Conservation (phyloP, 805 yeast genomes). For the Wickerhamiella galacta region DNA sequence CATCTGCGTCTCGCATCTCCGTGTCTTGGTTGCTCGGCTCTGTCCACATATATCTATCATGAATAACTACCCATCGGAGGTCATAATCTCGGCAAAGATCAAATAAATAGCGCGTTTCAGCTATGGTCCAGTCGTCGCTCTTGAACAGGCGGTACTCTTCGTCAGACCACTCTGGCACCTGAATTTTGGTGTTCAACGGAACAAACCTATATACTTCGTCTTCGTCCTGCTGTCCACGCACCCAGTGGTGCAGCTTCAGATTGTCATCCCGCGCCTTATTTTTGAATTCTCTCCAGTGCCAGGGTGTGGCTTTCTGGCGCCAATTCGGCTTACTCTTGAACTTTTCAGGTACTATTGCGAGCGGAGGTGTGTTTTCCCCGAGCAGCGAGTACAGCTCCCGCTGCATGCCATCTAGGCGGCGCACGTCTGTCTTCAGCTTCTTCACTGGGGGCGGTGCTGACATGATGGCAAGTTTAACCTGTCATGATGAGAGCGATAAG, state of each 20-base stretch:
- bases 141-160: slow-evolving; percentile 43
- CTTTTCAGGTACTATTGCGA: slow-evolving; percentile 33
- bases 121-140: slow-evolving; percentile 47
- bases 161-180: slow-evolving; percentile 49
- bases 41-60: slow-evolving; percentile 37
- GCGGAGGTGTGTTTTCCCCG: slow-evolving; percentile 87
- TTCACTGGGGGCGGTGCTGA: slow-evolving; percentile 16
- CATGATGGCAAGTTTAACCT: too few relatives aligned
- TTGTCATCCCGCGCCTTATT: slow-evolving; percentile 40
- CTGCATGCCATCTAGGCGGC: slow-evolving; percentile 48
- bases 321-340: slow-evolving; percentile 51
- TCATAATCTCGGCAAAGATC: slow-evolving; percentile 38
- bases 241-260: slow-evolving; percentile 66
- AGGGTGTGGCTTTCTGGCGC: slow-evolving; percentile 54
- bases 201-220: slow-evolving; percentile 47
- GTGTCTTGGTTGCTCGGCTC: background rate
- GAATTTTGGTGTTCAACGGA: slow-evolving; percentile 51
- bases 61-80: slow-evolving; percentile 52
- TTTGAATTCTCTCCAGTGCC: slow-evolving; percentile 55
- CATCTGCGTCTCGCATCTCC: background rate
- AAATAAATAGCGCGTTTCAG: slow-evolving; percentile 68
- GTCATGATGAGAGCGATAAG: too few relatives aligned
- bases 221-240: slow-evolving; percentile 44
- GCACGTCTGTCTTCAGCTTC: slow-evolving; percentile 19
- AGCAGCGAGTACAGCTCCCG: slow-evolving; percentile 75